Evolutionary conservation across 176 grass and related monocot species (phyloP).

Genomic region (Poa pratensis): DNA sequence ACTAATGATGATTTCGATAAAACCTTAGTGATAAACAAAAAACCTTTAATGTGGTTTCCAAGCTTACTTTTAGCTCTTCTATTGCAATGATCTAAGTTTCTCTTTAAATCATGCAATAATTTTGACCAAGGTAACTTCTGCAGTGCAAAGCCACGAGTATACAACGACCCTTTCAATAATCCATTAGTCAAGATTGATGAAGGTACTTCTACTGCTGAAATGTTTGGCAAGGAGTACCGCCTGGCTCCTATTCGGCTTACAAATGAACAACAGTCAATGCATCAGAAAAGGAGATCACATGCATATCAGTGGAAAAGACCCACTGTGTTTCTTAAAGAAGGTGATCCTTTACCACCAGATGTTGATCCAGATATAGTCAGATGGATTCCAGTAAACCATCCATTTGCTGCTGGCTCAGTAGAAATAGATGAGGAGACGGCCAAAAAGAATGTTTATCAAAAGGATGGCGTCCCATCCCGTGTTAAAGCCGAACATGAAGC

Average conservation of each 20-base stretch:
- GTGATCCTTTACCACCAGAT: constrained; percentile 81
- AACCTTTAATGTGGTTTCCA: not conserved
- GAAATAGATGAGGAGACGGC: constrained; percentile 86
- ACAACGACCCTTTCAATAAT: constrained; percentile 90
- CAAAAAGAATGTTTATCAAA: constrained; percentile 89
- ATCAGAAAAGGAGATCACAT: constrained; percentile 82
- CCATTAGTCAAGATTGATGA: constrained; percentile 79
- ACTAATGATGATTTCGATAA: constrained; percentile 9
- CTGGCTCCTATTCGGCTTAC: constrained; percentile 82
- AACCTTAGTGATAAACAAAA: constrained; percentile 24
- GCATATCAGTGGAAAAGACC: constrained; percentile 95
- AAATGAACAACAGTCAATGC: constrained; percentile 72
- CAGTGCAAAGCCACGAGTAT: constrained; percentile 71
- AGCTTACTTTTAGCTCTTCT: constrained; percentile 5
- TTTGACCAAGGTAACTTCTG: constrained; percentile 44
- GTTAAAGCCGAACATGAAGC: constrained; percentile 97
- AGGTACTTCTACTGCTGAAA: constrained; percentile 67
- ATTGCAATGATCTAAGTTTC: not conserved
- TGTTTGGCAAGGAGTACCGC: constrained; percentile 95
- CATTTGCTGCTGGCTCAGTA: constrained; percentile 76
- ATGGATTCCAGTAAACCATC: constrained; percentile 92
- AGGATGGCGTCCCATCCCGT: constrained; percentile 79
- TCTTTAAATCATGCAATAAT: constrained; percentile 23
- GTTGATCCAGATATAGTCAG: constrained; percentile 86
- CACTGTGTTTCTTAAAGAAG: constrained; percentile 95